Base-by-base conservation (phyloP, 2,329 filamentous ascomycete genomes). In the Ophiosphaerella herpotricha region DNA sequence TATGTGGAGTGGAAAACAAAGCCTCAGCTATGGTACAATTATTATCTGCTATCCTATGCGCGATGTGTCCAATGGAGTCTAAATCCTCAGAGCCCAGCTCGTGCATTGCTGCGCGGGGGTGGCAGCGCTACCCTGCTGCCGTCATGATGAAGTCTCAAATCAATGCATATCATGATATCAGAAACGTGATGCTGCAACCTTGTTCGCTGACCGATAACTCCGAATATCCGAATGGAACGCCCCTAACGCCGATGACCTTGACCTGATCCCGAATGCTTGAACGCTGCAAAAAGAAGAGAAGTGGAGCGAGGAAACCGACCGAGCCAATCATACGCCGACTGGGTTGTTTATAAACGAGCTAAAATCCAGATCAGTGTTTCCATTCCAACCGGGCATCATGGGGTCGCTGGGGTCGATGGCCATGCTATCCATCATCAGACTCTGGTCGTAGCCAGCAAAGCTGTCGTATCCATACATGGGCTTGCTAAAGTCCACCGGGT, bases 331-430 rank as follows among this genome's bases (percentile, higher is more conserved):
- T 48, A 66, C 66, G 40, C 62, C 63, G 9, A 70, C 61, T 31
- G 65, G 67, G 53, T 71, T 71, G 46, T 70, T 58, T 52, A 74
- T 67, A 59, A 72, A 74, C 42, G 52, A 70, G 57, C 50, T 71
- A 53, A 74, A 72, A 37, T 74, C 71, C 44, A 74, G 40, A 26
- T 74, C 71, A 44, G 47, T 66, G 16, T 63, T 56, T 24, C 60
- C 64, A 43, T 68, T 71, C 70, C 71, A 72, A 46, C 67, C 65
- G 7, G 65, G 60, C 67, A 71, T 67, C 56, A 68, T 70, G 12
- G 67, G 64, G 34, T 67, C 66, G 35, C 57, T 60, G 18, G 61
- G 58, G 36, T 61, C 57, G 44, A 73, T 60, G 3, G 61, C 61
- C 8, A 64, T 61, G 7, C 66, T 64, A 31, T 72, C 68, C 14